phyloP scores from a whole-genome alignment of 1,139 yeast species.

The Saccharomyces hybrid region DNA sequence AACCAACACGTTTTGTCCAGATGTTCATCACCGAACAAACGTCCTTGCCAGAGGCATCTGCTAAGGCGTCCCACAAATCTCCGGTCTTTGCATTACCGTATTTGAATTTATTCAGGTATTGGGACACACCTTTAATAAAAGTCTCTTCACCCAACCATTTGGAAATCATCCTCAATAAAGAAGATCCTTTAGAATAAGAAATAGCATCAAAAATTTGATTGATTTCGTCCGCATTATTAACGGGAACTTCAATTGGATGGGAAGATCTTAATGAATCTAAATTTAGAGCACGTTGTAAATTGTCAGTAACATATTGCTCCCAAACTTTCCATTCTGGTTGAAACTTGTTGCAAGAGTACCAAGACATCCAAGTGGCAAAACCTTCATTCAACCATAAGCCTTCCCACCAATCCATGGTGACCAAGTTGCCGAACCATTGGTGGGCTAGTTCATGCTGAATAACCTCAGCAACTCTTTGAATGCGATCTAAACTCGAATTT shows the following conservation, averaged over 20 bases:
- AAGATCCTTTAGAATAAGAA: constrained; percentile 71
- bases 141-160: constrained; percentile 58
- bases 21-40: constrained; percentile 60
- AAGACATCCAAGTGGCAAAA: constrained; percentile 77
- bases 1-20: constrained; percentile 76
- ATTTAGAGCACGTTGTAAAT: constrained; percentile 51
- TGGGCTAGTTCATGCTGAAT: constrained; percentile 78
- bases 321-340: constrained; percentile 61
- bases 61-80: constrained; percentile 72
- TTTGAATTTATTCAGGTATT: constrained; percentile 57
- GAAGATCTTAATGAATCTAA: constrained; percentile 66
- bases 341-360: constrained; percentile 35
- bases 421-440: constrained; percentile 79
- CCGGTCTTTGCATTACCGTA: constrained; percentile 66
- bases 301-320: constrained; percentile 50
- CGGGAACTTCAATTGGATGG: constrained; percentile 75
- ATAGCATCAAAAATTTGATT: constrained; percentile 75
- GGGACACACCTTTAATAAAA: constrained; percentile 63
- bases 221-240: constrained; percentile 62
- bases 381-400: constrained; percentile 80
- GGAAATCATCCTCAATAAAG: constrained; percentile 62
- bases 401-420: constrained; percentile 85
- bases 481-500: constrained; percentile 31
- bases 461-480: constrained; percentile 65
- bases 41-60: constrained; percentile 64